Evolutionary conservation across 1,139 yeast genomes (phyloP).

Genomic region (Pneumocystis wakefieldiae): DNA sequence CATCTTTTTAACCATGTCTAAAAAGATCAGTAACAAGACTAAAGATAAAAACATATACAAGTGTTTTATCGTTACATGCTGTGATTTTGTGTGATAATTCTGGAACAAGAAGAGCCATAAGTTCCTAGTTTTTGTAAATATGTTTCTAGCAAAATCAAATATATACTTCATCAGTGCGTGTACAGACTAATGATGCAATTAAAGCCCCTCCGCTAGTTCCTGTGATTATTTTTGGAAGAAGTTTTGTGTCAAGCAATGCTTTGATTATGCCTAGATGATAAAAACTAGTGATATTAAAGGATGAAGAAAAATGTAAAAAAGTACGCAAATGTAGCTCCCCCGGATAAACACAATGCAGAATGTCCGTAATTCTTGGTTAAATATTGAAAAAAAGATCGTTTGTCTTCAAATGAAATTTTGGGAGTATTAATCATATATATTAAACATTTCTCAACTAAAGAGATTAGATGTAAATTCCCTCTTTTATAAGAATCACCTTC

Average conservation of each 20-base stretch:
- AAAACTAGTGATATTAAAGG: slow-evolving; percentile 30
- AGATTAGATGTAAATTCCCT: slow-evolving; percentile 28
- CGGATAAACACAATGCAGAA: slow-evolving; percentile 58
- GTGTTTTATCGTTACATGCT: slow-evolving; percentile 45
- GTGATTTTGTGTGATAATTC: slow-evolving; percentile 50
- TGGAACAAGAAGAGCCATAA: slow-evolving; percentile 42
- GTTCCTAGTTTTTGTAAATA: slow-evolving; percentile 26
- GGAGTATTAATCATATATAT: slow-evolving; percentile 29
- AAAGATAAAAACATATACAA: neutral
- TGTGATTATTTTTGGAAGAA: slow-evolving; percentile 52
- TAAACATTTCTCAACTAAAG: slow-evolving; percentile 6
- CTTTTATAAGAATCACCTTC: slow-evolving; percentile 30
- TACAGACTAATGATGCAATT: slow-evolving; percentile 61
- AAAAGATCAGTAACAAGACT: slow-evolving; percentile 24
- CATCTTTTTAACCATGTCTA: slow-evolving; percentile 44
- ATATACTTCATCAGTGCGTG: slow-evolving; percentile 41
- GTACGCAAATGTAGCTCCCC: slow-evolving; percentile 52
- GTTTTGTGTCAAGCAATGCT: slow-evolving; percentile 51
- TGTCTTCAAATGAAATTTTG: slow-evolving; percentile 28
- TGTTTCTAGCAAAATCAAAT: neutral
- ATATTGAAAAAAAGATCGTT: slow-evolving; percentile 42
- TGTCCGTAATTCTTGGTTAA: slow-evolving; percentile 54
- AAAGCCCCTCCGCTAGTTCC: slow-evolving; percentile 78
- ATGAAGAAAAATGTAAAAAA: neutral
- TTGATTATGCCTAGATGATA: slow-evolving; percentile 66